A percentile compares a stretch with the other conserved stretches of the same genome.
These are phyloP conservation scores for Ceratobasidium sp. DNA, from an alignment of 1,284 basidiomycete genomes.

Conservation along the genomic window DNA sequence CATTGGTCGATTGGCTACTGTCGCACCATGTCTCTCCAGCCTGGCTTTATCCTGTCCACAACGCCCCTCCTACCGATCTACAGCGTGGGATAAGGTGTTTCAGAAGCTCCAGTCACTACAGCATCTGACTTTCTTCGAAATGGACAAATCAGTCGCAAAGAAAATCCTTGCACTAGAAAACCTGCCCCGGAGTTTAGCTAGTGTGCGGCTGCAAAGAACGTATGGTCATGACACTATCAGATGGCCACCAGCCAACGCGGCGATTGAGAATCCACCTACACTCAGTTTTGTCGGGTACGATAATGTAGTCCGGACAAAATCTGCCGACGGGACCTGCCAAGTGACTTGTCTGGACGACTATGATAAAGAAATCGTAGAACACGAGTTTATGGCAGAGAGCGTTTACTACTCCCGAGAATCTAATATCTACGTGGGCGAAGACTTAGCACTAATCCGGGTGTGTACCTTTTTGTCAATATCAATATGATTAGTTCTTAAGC, in stretches of 20 bases:
- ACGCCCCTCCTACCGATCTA: too few relatives aligned
- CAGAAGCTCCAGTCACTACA: neutral
- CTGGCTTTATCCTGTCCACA: neutral
- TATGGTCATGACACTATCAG: neutral
- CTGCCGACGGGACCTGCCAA: neutral
- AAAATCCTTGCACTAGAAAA: neutral
- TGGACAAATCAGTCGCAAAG: neutral
- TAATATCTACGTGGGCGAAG: neutral
- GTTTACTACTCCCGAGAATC: neutral
- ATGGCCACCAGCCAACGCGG: neutral
- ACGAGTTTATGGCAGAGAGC: too few relatives aligned
- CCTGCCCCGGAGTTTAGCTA: neutral
- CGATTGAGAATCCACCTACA: neutral
- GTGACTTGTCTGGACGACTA: neutral
- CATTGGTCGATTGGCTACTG: neutral
- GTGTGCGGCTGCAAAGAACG: neutral
- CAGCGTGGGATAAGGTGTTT: neutral
- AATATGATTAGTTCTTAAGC: neutral
- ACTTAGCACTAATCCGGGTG: neutral
- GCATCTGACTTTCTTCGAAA: slow-evolving; percentile 9
- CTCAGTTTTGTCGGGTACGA: neutral
- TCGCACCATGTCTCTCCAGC: neutral
- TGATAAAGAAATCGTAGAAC: neutral
- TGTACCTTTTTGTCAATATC: neutral
- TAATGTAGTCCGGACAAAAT: neutral